Evolutionary conservation across 2,329 filamentous ascomycete genomes (phyloP).

Genomic region (Fusarium decemcellulare): DNA sequence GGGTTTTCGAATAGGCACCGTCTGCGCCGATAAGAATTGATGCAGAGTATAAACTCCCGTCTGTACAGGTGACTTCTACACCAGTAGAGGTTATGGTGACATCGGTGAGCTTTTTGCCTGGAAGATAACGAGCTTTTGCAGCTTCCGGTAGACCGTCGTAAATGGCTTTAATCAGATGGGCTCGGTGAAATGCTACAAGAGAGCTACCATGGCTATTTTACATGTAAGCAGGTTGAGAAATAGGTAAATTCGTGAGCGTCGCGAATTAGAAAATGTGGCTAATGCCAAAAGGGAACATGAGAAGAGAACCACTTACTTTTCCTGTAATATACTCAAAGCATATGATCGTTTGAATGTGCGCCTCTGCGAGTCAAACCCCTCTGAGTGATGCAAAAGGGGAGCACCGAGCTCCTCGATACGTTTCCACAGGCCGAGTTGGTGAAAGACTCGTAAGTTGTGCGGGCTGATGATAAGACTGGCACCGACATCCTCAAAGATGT

Average conservation of each 20-base stretch:
- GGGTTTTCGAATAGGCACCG: neutral
- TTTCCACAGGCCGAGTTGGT: neutral
- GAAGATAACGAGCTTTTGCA: neutral
- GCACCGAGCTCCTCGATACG: neutral
- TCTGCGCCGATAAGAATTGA: slow-evolving; percentile 4
- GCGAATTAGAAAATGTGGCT: too few relatives aligned
- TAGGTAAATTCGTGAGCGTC: neutral
- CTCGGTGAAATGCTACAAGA: slow-evolving; percentile 7
- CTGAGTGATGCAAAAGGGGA: neutral
- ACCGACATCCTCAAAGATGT: neutral
- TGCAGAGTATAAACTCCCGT: neutral
- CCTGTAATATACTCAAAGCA: neutral
- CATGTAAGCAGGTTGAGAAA: neutral
- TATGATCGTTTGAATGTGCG: slow-evolving; percentile 1
- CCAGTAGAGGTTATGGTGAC: neutral
- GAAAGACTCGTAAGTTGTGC: slow-evolving; percentile 1
- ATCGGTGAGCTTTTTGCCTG: neutral
- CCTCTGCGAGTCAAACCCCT: neutral
- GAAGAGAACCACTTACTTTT: neutral
- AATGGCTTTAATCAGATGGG: neutral
- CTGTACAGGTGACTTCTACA: neutral
- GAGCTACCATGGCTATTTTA: neutral
- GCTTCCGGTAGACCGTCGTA: neutral
- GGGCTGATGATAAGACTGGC: slow-evolving; percentile 2
- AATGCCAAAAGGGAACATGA: neutral